These are phyloP conservation scores for Chaetomium fimeti DNA, from an alignment of 495 filamentous ascomycete species.

Conservation along the genomic window DNA sequence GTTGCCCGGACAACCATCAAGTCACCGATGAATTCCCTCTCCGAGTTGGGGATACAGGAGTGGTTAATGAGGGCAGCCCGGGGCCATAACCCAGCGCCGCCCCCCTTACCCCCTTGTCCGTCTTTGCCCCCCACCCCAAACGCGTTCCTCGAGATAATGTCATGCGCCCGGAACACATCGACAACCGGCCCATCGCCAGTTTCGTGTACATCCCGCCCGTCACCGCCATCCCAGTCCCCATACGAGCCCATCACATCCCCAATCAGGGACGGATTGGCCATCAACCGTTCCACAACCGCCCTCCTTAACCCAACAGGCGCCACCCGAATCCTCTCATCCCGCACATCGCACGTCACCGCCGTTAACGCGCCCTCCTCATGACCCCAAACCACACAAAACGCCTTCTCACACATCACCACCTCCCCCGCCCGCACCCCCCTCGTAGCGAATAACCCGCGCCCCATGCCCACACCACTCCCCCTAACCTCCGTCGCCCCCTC, in stretches of 20 bases:
- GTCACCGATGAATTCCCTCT: constrained; percentile 1
- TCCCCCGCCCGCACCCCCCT: background rate
- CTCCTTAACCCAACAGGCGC: background rate
- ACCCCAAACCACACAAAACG: constrained; percentile 8
- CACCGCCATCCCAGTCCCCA: constrained; percentile 2
- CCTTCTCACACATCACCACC: constrained; percentile 7
- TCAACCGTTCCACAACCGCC: background rate
- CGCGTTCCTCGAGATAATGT: constrained; percentile 10
- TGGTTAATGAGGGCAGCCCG: constrained; percentile 10
- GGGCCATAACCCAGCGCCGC: background rate
- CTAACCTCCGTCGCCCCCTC: background rate
- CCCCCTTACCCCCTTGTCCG: background rate
- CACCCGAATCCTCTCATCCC: constrained; percentile 9
- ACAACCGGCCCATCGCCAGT: constrained; percentile 5
- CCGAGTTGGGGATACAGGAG: constrained; percentile 4
- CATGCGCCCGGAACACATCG: constrained; percentile 9
- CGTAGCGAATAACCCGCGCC: constrained; percentile 1
- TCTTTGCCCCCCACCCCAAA: background rate
- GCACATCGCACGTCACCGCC: constrained; percentile 7
- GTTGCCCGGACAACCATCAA: constrained; percentile 7
- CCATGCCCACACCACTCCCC: background rate
- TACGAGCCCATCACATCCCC: background rate
- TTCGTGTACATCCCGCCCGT: background rate
- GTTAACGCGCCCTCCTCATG: background rate
- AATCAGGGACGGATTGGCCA: background rate